These are phyloP conservation scores for Fusarium sambucinum DNA, from an alignment of 2,329 filamentous ascomycete species.

Conservation along the genomic window DNA sequence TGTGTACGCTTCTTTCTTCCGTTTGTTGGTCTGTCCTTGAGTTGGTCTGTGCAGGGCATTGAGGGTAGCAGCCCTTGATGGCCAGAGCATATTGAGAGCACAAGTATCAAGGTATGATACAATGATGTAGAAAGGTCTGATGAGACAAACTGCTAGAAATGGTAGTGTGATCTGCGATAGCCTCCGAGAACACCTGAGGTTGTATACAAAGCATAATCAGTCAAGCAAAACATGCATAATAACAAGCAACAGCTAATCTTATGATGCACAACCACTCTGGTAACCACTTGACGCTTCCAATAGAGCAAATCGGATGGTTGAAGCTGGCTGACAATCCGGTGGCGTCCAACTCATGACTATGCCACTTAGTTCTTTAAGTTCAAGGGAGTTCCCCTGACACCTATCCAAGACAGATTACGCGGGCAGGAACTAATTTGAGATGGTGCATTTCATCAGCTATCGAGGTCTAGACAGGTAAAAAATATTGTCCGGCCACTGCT, in stretches of 20 bases:
- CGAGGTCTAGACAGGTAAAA: too few relatives aligned
- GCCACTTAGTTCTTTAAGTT: not conserved
- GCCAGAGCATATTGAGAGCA: not conserved
- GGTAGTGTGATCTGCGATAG: not conserved
- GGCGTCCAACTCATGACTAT: conserved; percentile 1
- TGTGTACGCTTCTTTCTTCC: not conserved
- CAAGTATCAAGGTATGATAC: not conserved
- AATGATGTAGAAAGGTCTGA: too few relatives aligned
- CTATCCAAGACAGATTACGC: not conserved
- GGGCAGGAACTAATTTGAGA: not conserved
- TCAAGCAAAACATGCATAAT: not conserved
- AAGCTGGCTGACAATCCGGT: not conserved
- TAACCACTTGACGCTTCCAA: not conserved
- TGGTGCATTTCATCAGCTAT: not conserved
- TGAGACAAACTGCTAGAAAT: not conserved
- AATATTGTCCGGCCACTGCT: too few relatives aligned
- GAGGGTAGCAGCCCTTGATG: not conserved
- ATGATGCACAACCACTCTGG: not conserved
- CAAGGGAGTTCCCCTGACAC: not conserved
- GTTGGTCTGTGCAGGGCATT: not conserved
- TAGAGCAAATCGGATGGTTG: not conserved
- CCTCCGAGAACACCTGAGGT: not conserved
- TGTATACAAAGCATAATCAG: not conserved
- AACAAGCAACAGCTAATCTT: not conserved
- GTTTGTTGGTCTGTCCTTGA: not conserved